Conservation (phyloP, 106 monocot species). For the Dactylorhiza incarnata region DNA sequence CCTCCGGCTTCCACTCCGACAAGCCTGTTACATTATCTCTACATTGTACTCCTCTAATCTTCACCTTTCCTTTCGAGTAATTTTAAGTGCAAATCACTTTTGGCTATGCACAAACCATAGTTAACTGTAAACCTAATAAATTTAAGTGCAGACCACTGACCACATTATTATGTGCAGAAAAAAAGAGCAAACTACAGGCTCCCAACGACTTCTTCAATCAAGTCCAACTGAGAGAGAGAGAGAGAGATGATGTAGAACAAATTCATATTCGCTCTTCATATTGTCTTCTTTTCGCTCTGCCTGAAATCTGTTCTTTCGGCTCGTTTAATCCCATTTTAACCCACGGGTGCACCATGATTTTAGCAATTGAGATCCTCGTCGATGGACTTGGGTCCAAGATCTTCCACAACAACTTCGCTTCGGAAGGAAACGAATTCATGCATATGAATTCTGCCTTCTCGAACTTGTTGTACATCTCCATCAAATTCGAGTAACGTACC, state of each 20-base stretch:
- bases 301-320: conserved; percentile 18
- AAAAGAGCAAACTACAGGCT: conserved; percentile 29
- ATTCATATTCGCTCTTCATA: conserved; percentile 33
- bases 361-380: conserved; percentile 40
- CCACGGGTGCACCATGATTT: conserved; percentile 43
- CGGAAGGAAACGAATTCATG: conserved; percentile 50
- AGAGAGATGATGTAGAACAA: conserved; percentile 73
- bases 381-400: conserved; percentile 53
- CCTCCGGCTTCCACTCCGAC: too few species aligned
- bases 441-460: conserved; percentile 37
- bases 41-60: too few species aligned
- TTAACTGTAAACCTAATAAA: too few species aligned
- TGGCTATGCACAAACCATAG: too few species aligned
- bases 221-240: conserved; percentile 60
- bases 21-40: too few species aligned
- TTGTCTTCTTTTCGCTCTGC: conserved; percentile 16
- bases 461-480: conserved; percentile 62
- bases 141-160: too few species aligned
- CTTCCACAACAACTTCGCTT: conserved; percentile 33
- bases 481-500: conserved; percentile 47
- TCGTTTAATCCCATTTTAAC: conserved; percentile 22
- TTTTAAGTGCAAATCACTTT: too few species aligned
- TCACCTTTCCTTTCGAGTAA: too few species aligned
- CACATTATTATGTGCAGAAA: too few species aligned
- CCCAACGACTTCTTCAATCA: conserved; percentile 46